Percentiles rank a stretch among this genome's conserved stretches.
These are phyloP conservation scores for Triticum aestivum DNA, from an alignment of 176 grass and related monocot species.

Conservation along the genomic window IWGSC_CS_RefSeq_v2.1 NC_057812.1:690712646-690713145, in stretches of 20 bases:
- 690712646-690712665: conserved; percentile 77
- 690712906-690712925: not conserved
- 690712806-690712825: conserved; percentile 94
- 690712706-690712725: not conserved
- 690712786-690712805: conserved; percentile 59
- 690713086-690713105: not conserved
- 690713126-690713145: not conserved
- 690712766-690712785: not conserved
- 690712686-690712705: conserved; percentile 40
- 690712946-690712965: conserved; percentile 71
- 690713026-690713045: conserved; percentile 84
- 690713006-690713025: conserved; percentile 93
- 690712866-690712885: not conserved
- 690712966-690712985: conserved; percentile 97
- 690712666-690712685: conserved; percentile 78
- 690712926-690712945: not conserved
- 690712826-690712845: conserved; percentile 67
- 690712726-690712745: not conserved
- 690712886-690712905: conserved; percentile 7
- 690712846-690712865: not conserved
- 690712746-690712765: not conserved
- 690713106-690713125: not conserved
- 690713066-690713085: not conserved
- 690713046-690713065: conserved; percentile 43
- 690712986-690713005: conserved; percentile 80